Conservation (phyloP, 2,329 filamentous ascomycete species). For the Amauroascus verrucosus region DNA sequence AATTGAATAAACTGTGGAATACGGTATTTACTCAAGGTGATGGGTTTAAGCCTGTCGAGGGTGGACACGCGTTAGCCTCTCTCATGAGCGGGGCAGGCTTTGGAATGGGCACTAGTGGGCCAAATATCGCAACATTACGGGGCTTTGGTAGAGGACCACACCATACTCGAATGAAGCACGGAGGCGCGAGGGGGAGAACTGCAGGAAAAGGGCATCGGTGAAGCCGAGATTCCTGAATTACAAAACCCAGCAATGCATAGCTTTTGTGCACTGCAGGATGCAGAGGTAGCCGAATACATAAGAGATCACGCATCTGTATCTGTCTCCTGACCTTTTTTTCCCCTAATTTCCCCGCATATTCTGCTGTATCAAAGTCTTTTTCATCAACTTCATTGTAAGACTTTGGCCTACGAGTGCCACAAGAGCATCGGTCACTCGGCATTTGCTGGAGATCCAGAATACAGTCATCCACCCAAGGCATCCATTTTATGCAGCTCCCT, state of each 20-base stretch:
- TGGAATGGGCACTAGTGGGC: constrained; percentile 26
- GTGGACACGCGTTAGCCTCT: constrained; percentile 20
- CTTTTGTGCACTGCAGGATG: not conserved
- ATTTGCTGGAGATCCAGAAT: not conserved
- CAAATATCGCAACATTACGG: not conserved
- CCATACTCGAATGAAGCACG: not conserved
- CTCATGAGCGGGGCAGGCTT: constrained; percentile 22
- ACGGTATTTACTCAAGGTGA: constrained; percentile 70
- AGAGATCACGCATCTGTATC: not conserved
- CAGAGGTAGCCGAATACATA: not conserved
- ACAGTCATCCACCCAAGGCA: not conserved
- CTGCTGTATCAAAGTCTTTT: not conserved
- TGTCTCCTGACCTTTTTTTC: not conserved
- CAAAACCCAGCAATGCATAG: not conserved
- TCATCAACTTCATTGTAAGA: not conserved
- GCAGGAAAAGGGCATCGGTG: not conserved
- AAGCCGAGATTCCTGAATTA: not conserved
- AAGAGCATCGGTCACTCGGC: not conserved
- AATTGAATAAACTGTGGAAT: constrained; percentile 58
- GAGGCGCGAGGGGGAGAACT: not conserved
- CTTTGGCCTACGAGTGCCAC: not conserved
- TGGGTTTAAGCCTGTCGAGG: constrained; percentile 45
- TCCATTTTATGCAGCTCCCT: no score
- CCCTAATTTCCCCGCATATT: not conserved
- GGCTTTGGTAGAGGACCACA: not conserved